Base-by-base conservation (phyloP, 176 grass and related monocot genomes). In the Themeda triandra region DNA sequence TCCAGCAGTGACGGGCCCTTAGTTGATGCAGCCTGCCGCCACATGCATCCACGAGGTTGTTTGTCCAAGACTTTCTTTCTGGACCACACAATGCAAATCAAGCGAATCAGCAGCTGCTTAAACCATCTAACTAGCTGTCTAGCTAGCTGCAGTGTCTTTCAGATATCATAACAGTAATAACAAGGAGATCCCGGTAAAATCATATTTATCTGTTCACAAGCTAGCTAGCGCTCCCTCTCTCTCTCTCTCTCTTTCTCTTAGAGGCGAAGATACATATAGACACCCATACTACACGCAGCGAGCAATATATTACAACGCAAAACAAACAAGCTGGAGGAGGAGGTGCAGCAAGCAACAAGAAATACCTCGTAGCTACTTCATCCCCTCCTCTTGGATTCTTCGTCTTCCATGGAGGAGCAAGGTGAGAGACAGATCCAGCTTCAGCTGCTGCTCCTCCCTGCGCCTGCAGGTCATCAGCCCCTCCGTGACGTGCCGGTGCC, bases 371-470 rank as follows among this genome's bases (percentile, higher is more conserved):
- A 77, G 77, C 56, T 13, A 4, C 30, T n/a, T 48, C 41, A 1
- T 23, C 33, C 66, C 42, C 29, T 0, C 9, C 27, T 31, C 46
- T 33, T 76, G 31, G 5, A 28, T 28, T 5, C 5, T 40, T 37
- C 8, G 4, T 41, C 66, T 53, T 85, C 81, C 78, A 96, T 99
- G 96, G 96, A 96, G 71, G 75, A 88, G 33, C 88, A 89, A 24
- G 81, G 80, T 25, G 87, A 87, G 46, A 82, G 88, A 64, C 90
- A 93, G 74, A 66, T 92, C 74, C 91, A 92, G 63, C 81, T 93
- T 33, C 79, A 81, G 48, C 80, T 90, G n/a, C 83, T 98, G 46
- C 81, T 98, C 63, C 81, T 90, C 29, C 92, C 93, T 0, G 51
- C 72, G 5, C 54, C 87, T 6, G 81, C 86, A 32, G 79, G 31